Percentiles rank a stretch among this genome's conserved stretches.
phyloP scores from a whole-genome alignment of 2,329 filamentous ascomycete species.

The Beauveria sp. region DNA sequence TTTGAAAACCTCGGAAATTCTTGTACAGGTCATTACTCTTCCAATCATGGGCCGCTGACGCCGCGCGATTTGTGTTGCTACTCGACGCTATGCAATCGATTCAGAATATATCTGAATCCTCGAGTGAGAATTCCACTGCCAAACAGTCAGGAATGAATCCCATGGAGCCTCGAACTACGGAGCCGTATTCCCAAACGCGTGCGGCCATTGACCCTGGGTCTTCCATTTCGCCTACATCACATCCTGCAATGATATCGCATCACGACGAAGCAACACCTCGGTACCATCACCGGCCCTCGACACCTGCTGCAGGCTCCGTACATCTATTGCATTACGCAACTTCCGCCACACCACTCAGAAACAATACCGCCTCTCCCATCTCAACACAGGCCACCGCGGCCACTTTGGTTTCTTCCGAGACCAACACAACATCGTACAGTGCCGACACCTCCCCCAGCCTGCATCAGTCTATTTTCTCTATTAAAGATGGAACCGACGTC shows the following conservation, averaged over 20 bases:
- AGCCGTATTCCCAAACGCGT: not conserved
- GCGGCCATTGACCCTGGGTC: not conserved
- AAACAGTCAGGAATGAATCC: not conserved
- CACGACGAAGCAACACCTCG: conserved; percentile 3
- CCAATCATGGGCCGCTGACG: conserved; percentile 12
- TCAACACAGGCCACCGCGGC: conserved; percentile 38
- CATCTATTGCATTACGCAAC: conserved; percentile 22
- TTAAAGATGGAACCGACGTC: conserved; percentile 48
- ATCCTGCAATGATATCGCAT: conserved; percentile 6
- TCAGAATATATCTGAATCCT: conserved; percentile 1
- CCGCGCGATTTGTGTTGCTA: conserved; percentile 5
- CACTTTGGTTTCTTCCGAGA: conserved; percentile 28
- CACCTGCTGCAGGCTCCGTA: conserved; percentile 20
- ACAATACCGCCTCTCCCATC: conserved; percentile 47
- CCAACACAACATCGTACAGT: conserved; percentile 19
- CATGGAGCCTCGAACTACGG: conserved; percentile 3
- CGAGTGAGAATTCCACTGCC: not conserved
- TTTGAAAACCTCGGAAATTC: not conserved
- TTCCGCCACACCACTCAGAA: conserved; percentile 17
- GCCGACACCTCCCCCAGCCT: conserved; percentile 42
- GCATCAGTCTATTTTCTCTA: conserved; percentile 46
- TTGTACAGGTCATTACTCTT: not conserved
- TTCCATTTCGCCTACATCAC: conserved; percentile 11
- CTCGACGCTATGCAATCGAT: conserved; percentile 9
- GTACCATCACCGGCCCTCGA: conserved; percentile 10